Evolutionary conservation across 495 filamentous ascomycete species (phyloP), one percentile per base, ranked within the genome.

Genomic region (Podospora sp.): DNA sequence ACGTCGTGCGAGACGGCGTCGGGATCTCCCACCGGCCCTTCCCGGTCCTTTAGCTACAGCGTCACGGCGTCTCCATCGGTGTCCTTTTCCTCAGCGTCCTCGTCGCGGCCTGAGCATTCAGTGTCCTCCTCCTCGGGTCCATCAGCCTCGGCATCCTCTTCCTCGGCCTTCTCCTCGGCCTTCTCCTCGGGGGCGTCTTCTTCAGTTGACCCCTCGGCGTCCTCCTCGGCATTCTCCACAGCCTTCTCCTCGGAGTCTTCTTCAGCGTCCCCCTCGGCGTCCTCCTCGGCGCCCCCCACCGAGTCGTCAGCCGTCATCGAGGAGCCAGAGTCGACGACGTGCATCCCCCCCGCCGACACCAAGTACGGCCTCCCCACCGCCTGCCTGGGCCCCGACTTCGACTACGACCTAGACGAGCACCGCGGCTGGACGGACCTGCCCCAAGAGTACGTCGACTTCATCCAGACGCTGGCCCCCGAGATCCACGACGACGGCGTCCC

Each of bases 321-420:
- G 36, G 58, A 18, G 21, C 25, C 26, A 9, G 27, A 61, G 46
- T 9, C 6, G 8, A n/a, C 36, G 20, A n/a, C 36, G 20, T 71
- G 69, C 64, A 56, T 51, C 14, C 27, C 65, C 20, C 69, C 69
- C 9, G 53, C 40, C 50, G 69, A 71, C 25, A 59, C 5, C 8
- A 68, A 65, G 63, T 71, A 71, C 27, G 53, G 61, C 35, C 65
- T 68, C 9, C 69, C 69, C 11, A 71, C 69, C 51, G 69, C 69
- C 59, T 71, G 69, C 61, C 33, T 65, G n/a, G 69, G 69, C 16
- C 46, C 46, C 26, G 9, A 35, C 18, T 71, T 71, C 24, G 69
- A 71, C 57, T 26, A 50, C 11, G 65, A 68, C 14, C 65, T 71
- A 9, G 69, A 71, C 51, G 40, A 57, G 12, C n/a, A 62, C 9